Evolutionary conservation across 176 grass and related monocot species (phyloP).

Genomic region (Alopecurus myosuroides): DNA sequence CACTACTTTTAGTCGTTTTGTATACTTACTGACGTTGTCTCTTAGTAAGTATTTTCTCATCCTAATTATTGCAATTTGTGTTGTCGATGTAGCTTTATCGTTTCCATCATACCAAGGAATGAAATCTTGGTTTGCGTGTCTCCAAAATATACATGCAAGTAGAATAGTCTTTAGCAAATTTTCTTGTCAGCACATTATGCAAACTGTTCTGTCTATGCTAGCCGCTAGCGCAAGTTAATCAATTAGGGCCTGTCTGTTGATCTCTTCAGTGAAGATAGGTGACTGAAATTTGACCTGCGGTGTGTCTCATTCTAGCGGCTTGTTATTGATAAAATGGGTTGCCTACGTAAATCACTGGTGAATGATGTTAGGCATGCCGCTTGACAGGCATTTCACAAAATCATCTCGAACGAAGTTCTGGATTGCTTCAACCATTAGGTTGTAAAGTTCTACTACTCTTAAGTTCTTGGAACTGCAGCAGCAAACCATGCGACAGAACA

Average conservation of each 20-base stretch:
- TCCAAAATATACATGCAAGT: constrained; percentile 13
- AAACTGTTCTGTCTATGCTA: not conserved
- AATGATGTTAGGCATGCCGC: not conserved
- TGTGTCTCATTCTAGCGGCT: not conserved
- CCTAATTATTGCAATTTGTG: not conserved
- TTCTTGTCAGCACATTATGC: not conserved
- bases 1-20: not conserved
- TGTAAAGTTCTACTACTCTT: not conserved
- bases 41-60: not conserved
- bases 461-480: not conserved
- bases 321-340: not conserved
- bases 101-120: not conserved
- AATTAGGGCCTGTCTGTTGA: not conserved
- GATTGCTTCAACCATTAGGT: not conserved
- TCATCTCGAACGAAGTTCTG: not conserved
- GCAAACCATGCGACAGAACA: not conserved
- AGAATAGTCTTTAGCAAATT: not conserved
- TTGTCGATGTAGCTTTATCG: not conserved
- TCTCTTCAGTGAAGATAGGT: not conserved
- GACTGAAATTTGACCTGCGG: not conserved
- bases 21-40: not conserved
- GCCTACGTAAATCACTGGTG: constrained; percentile 6
- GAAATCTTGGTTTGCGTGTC: not conserved
- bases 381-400: constrained; percentile 9
- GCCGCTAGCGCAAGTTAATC: not conserved